Conservation (phyloP, 2,329 filamentous ascomycete species). For the Fusarium xyrophilum region DNA sequence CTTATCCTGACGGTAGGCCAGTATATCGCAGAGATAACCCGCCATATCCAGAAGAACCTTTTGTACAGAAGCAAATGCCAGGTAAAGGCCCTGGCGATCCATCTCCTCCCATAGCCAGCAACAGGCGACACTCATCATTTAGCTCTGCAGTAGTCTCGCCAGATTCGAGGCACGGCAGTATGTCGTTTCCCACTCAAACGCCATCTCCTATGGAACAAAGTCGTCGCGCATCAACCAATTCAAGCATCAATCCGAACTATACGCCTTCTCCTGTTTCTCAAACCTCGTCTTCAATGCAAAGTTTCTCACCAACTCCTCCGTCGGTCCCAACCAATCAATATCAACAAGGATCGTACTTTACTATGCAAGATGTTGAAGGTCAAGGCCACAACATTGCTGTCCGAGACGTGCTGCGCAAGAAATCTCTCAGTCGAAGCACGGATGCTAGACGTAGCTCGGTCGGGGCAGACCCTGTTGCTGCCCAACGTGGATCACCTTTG, state of each 20-base stretch:
- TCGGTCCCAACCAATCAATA: conserved; percentile 18
- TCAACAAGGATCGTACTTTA: conserved; percentile 35
- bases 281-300: conserved; percentile 23
- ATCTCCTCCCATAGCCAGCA: neutral
- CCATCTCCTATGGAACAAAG: conserved; percentile 42
- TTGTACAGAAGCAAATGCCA: neutral
- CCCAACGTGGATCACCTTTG: conserved; percentile 21
- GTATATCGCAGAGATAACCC: neutral
- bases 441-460: conserved; percentile 35
- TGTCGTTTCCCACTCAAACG: conserved; percentile 39
- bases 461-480: conserved; percentile 24
- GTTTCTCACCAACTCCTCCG: conserved; percentile 28
- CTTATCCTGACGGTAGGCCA: conserved; percentile 18
- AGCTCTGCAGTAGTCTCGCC: conserved; percentile 39
- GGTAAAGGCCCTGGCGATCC: neutral
- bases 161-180: conserved; percentile 39
- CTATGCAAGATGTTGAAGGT: conserved; percentile 20
- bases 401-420: conserved; percentile 38
- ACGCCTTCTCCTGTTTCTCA: conserved; percentile 39
- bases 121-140: conserved; percentile 41
- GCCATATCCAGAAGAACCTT: conserved; percentile 28
- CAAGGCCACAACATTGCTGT: conserved; percentile 34
- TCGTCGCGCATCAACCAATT: conserved; percentile 34
- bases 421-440: conserved; percentile 28
- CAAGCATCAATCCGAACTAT: conserved; percentile 18